Base-by-base conservation (phyloP, 2,329 filamentous ascomycete species). In the Lachnellula willkommii region DNA sequence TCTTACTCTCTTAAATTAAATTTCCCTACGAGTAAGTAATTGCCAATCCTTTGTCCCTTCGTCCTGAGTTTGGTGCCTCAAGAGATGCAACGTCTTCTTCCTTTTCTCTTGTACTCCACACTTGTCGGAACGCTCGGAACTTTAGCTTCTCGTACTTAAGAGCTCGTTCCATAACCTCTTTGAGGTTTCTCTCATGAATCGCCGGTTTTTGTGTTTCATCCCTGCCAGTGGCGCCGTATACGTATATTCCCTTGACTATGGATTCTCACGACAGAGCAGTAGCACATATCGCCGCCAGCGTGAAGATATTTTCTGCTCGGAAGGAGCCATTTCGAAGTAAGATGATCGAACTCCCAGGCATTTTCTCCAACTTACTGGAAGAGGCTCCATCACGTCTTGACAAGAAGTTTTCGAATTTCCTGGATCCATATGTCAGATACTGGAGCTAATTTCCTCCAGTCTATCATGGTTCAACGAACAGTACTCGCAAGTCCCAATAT, bases 401-500 rank as follows among this genome's bases (percentile, higher is more conserved):
- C 28, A 12, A 32, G 28, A 32, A 32, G 9, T 32, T 12, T 9
- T 9, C 28, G 28, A 11, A 32, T 32, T 12, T 32, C 3, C 9
- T 32, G 3, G 28, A 32, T 11, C 11, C 28, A 11, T 32, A 32
- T 12, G 2, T 11, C 28, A 4, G 12, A 5, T 4, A 12, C 9
- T 9, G 11, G 28, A 32, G 9, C 28, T 32, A 32, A 32, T 7
- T 4, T 40, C n/a, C 37, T 17, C 5, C n/a, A 40, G 37, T 82
- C 55, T 82, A 79, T 63, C 79, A 83, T 72, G 79, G 79, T 47
- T 77, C 74, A 4, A 82, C 79, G 11, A 79, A 81, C 52, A 78
- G 74, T 48, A 82, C 79, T 5, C 71, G 78, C 5, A 54, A 59
- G 32, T 60, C 60, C 6, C 69, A 73, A 47, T 60, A 56, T 40